Evolutionary conservation across 768 basidiomycete genomes (phyloP).

Genomic region (Psilocybe sp.): DNA sequence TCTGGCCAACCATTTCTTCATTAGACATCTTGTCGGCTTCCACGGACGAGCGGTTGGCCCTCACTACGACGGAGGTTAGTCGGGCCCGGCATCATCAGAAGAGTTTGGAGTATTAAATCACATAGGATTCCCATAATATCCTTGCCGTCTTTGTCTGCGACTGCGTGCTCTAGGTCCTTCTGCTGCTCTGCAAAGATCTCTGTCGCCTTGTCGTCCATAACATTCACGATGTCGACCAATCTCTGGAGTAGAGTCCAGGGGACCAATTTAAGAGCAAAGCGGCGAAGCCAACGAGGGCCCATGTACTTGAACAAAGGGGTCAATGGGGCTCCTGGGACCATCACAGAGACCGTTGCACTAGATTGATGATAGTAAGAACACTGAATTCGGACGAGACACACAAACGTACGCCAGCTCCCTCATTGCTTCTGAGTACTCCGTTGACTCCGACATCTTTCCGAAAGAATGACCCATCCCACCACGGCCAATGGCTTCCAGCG

Average conservation of each 20-base stretch:
- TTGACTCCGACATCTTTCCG: constrained; percentile 1
- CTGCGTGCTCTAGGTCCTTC: constrained; percentile 1
- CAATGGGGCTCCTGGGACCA: constrained; percentile 5
- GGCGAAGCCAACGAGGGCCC: background rate
- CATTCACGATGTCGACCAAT: constrained; percentile 4
- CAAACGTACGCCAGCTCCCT: constrained; percentile 3
- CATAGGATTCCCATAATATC: constrained; percentile 7
- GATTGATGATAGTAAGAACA: background rate
- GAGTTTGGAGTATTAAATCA: background rate
- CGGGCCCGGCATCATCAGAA: too few species aligned
- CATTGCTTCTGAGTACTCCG: background rate
- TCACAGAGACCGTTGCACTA: constrained; percentile 6
- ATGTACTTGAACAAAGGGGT: constrained; percentile 5
- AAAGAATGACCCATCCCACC: constrained; percentile 4
- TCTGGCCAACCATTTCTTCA: constrained; percentile 2
- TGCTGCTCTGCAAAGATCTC: constrained; percentile 2
- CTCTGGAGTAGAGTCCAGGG: constrained; percentile 5
- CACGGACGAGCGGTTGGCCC: background rate
- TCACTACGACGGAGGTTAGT: background rate
- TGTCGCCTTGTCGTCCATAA: constrained; percentile 3
- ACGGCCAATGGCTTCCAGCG: constrained; percentile 4
- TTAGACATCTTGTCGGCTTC: constrained; percentile 3
- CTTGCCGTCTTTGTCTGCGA: constrained; percentile 1
- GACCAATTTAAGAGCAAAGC: background rate
- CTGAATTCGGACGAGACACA: background rate